phyloP scores from a whole-genome alignment of 257 asterid genomes.

The Linaria vulgaris region DNA sequence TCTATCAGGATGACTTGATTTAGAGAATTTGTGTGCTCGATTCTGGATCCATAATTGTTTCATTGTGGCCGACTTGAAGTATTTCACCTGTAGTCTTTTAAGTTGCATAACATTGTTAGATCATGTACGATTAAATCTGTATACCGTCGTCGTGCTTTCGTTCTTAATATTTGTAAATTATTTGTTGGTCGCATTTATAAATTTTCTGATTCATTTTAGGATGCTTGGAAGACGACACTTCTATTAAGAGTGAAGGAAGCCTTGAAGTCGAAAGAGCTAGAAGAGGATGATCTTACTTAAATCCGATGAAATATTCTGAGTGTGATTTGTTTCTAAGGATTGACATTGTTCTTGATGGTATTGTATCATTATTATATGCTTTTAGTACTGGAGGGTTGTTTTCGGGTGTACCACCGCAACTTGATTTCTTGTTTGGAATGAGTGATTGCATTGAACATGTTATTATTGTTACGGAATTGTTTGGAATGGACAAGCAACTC shows the following conservation, averaged over 20 bases:
- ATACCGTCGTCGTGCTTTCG: background rate
- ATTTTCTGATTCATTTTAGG: constrained; percentile 27
- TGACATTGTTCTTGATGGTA: constrained; percentile 19
- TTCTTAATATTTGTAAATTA: background rate
- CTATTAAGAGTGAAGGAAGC: constrained; percentile 65
- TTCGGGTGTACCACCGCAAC: constrained; percentile 31
- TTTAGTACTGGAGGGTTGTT: constrained; percentile 16
- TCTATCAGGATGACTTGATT: no score
- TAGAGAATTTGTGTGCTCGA: no score
- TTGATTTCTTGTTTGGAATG: constrained; percentile 26
- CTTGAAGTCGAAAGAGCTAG: constrained; percentile 64
- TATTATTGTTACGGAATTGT: background rate
- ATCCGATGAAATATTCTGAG: background rate
- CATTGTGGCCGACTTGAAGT: no score
- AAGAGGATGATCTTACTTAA: constrained; percentile 79
- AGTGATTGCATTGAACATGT: constrained; percentile 1
- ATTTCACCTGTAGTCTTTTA: no score
- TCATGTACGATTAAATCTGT: constrained; percentile 9
- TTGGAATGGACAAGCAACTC: background rate
- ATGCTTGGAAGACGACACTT: constrained; percentile 65
- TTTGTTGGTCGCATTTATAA: background rate
- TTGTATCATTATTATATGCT: constrained; percentile 11
- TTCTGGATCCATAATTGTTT: no score
- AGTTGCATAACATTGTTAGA: no score
- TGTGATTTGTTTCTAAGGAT: background rate